These are phyloP conservation scores for Coemansia sp. DNA, from an alignment of 192 early-diverging fungal genomes.

Conservation along the genomic window DNA sequence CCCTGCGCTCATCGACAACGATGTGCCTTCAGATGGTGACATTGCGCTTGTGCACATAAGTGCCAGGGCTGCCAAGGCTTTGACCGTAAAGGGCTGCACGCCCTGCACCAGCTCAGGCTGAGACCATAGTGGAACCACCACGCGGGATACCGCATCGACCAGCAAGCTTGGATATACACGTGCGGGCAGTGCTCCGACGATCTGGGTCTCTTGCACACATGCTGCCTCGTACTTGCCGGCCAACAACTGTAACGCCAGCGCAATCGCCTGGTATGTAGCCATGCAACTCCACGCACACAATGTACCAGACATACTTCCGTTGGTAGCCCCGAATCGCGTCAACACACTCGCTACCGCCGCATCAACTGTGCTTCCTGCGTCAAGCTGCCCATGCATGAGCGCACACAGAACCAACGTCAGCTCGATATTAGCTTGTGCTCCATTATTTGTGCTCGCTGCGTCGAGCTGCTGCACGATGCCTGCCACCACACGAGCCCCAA, in stretches of 20 bases:
- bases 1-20: slow-evolving; percentile 21
- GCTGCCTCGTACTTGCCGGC: slow-evolving; percentile 12
- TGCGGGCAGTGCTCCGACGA: slow-evolving; percentile 3
- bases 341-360: slow-evolving; percentile 17
- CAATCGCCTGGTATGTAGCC: slow-evolving; percentile 20
- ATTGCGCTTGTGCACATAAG: slow-evolving; percentile 29
- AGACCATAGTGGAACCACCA: slow-evolving; percentile 40
- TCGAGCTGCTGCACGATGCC: slow-evolving; percentile 22
- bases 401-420: slow-evolving; percentile 8
- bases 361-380: slow-evolving; percentile 1
- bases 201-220: neutral
- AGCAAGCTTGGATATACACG: slow-evolving; percentile 24
- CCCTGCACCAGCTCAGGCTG: slow-evolving; percentile 15
- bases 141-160: slow-evolving; percentile 6
- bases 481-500: slow-evolving; percentile 19
- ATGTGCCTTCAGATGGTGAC: slow-evolving; percentile 9
- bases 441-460: slow-evolving; percentile 1
- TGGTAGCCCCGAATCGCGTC: neutral
- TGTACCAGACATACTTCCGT: neutral
- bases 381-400: slow-evolving; percentile 8
- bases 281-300: neutral
- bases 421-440: neutral
- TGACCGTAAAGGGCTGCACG: slow-evolving; percentile 13
- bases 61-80: slow-evolving; percentile 24
- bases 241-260: slow-evolving; percentile 34